Evolutionary conservation across 2,329 filamentous ascomycete species (phyloP), one percentile per base, ranked within the genome.

Genomic region (Camillea tinctor): DNA sequence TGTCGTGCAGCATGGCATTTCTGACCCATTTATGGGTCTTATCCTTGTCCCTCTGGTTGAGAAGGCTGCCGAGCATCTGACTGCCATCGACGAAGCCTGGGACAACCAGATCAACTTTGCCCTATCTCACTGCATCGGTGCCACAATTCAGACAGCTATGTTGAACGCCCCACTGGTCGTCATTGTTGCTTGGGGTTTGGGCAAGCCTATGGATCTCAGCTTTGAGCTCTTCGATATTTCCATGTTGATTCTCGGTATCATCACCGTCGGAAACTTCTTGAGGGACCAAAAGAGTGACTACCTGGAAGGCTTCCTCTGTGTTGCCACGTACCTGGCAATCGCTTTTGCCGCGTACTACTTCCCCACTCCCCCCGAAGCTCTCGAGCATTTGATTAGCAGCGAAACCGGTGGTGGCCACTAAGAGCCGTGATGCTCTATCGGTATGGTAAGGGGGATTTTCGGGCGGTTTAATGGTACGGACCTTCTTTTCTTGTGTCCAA

Each of bases 231-330:
- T 97, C 79, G 92, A 96, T 77, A 84, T 96, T 20, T 84, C 90
- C 59, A 83, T 96, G 64, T 80, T 97, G 8, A 86, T 97, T 59
- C 81, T 97, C 22, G 86, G 91, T 24, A 94, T 97, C 68, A 80
- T 97, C 50, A 92, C 93, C 0, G 91, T 96, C 44, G 92, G 93
- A 1, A 91, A 92, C 63, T 96, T 97, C 76, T 77, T 97, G 57
- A 83, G 92, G 54, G 93, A 97, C 72, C 88, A 91, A 66, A 94
- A 95, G 80, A 92, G 88, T 62, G 96, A 97, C 72, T 97, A 96
- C 71, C 83, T 97, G 4, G 93, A 97, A 74, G 93, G 93, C 1
- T 84, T 87, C 22, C 82, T 97, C 19, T 91, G 92, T 65, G 85
- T 97, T 19, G 83, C 90, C 52, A 79, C 87, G 4, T 88, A 88